Percentiles rank a stretch among this genome's conserved stretches.
These are phyloP conservation scores for Phialophora verrucosa DNA, from an alignment of 2,329 filamentous ascomycete species.

Conservation along the genomic window DNA sequence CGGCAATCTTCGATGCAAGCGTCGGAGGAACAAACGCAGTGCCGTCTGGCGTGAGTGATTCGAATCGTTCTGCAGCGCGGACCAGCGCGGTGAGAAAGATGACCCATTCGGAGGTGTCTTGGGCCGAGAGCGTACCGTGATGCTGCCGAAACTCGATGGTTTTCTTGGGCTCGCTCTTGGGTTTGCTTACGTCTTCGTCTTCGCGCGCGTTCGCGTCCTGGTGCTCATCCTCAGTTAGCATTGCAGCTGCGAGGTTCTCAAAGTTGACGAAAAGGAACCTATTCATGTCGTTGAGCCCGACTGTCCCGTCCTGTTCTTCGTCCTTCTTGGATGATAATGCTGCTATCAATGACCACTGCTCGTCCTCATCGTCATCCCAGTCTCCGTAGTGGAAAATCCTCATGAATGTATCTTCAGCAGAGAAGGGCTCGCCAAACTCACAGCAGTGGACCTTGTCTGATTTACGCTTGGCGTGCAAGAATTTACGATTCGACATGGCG, in stretches of 20 bases:
- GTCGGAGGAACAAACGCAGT: not conserved
- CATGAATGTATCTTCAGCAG: constrained; percentile 13
- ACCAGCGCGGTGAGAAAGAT: constrained; percentile 27
- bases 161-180: constrained; percentile 1
- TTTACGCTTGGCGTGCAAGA: not conserved
- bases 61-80: constrained; percentile 23
- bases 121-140: constrained; percentile 22
- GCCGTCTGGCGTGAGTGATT: not conserved
- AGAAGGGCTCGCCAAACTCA: constrained; percentile 2
- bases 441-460: not conserved
- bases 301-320: not conserved
- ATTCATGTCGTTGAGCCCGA: not conserved
- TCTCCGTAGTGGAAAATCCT: constrained; percentile 17
- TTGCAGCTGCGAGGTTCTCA: constrained; percentile 8
- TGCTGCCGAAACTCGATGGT: constrained; percentile 34
- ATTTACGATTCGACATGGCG: constrained; percentile 1
- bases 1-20: constrained; percentile 5
- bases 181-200: not conserved
- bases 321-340: not conserved
- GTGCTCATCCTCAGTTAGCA: not conserved
- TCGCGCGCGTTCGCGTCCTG: no score
- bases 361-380: not conserved
- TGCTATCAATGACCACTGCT: not conserved
- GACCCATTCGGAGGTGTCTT: constrained; percentile 29
- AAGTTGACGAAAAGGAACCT: constrained; percentile 26